Percentiles rank a stretch among this genome's conserved stretches.
Conservation (phyloP, 2,329 filamentous ascomycete species). For the Botrytis deweyae region DNA sequence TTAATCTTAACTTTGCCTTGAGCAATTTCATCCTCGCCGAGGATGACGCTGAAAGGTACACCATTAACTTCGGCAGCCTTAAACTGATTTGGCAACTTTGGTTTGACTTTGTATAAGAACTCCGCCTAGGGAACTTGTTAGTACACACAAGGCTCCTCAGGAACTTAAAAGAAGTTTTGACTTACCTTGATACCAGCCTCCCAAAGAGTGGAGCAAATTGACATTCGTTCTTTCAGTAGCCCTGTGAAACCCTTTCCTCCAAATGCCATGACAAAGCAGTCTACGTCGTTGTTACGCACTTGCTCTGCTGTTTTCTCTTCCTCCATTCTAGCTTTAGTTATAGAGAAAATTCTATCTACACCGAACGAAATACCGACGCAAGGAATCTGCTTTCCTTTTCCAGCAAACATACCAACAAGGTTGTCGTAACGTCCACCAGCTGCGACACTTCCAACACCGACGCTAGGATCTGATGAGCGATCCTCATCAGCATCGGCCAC, state of each 20-base stretch:
- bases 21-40: slow-evolving; percentile 86
- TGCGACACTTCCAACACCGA: slow-evolving; percentile 84
- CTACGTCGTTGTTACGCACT: slow-evolving; percentile 70
- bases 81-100: slow-evolving; percentile 85
- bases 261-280: slow-evolving; percentile 94
- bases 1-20: slow-evolving; percentile 86
- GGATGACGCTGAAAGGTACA: slow-evolving; percentile 81
- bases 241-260: slow-evolving; percentile 82
- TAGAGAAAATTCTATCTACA: slow-evolving; percentile 92
- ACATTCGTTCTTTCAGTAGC: slow-evolving; percentile 79
- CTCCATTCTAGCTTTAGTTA: slow-evolving; percentile 75
- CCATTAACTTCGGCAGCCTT: slow-evolving; percentile 79
- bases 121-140: slow-evolving; percentile 57
- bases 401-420: slow-evolving; percentile 89
- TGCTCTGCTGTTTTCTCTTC: slow-evolving; percentile 55
- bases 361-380: slow-evolving; percentile 91
- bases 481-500: slow-evolving; percentile 57
- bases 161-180: slow-evolving; percentile 11
- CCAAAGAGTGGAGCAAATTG: slow-evolving; percentile 75
- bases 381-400: slow-evolving; percentile 75
- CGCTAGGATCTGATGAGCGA: slow-evolving; percentile 72
- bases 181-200: slow-evolving; percentile 78
- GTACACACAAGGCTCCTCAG: not conserved
- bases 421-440: slow-evolving; percentile 91
- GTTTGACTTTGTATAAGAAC: slow-evolving; percentile 86